Evolutionary conservation across 2,329 filamentous ascomycete genomes (phyloP), one percentile per base, ranked within the genome.

Genomic region (Bimuria novae-zelandiae): DNA sequence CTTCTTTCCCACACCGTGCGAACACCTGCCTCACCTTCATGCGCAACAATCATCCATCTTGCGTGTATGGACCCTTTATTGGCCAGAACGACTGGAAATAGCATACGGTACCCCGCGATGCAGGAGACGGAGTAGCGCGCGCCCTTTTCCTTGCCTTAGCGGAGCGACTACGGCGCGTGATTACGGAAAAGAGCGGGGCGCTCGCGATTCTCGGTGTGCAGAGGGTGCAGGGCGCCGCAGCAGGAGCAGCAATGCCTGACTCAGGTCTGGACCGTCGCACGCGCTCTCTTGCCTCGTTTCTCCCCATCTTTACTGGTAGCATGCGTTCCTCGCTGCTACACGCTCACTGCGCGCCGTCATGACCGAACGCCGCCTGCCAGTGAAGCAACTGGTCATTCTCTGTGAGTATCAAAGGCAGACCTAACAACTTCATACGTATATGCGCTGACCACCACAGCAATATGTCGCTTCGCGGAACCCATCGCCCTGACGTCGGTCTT

Each of bases 401-500:
- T 71, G 74, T 75, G 64, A 14, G 56, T 49, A 43, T 14, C n/a
- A 33, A 12, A 33, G 12, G n/a, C 11, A 33, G 12, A 33, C 30
- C 4, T 33, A 30, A 7, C 7, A n/a, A 11, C 22, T 14, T 10
- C n/a, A n/a, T n/a, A 12, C 14, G 17, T 11, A 29, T 23, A 7
- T 10, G 11, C 17, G 45, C 54, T 40, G 12, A 51, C 36, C 17
- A 7, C 30, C 8, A 14, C 33, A 96, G 92, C 91, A 72, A 90
- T 96, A 80, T 92, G 95, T 70, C 90, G 92, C 58, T 85, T 97
- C 62, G 90, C 92, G 48, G 92, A 97, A 75, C 92, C 92, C 19
- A 93, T 97, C 64, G 92, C 92, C 45, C 83, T 97, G 59, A 96
- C 92, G 1, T 94, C 90, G 68, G 94, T 96, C 74, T 95, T 93